A percentile compares a stretch with the other conserved stretches of the same genome.
Evolutionary conservation across 1,139 yeast genomes (phyloP).

Genomic region (Geotrichum australiense): DNA sequence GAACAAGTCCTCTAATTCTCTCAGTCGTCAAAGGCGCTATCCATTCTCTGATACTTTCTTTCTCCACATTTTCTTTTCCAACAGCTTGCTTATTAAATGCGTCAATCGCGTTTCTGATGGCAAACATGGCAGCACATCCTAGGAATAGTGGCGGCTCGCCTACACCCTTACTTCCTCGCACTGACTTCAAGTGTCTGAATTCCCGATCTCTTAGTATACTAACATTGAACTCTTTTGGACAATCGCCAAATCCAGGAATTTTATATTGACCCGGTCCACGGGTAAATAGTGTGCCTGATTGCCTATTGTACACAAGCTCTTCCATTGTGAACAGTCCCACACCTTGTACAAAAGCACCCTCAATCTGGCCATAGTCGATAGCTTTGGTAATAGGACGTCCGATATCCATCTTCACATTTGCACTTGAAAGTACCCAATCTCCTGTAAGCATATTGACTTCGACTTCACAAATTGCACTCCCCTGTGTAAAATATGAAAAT

Average conservation of each 20-base stretch:
- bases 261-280: slow-evolving; percentile 45
- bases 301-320: slow-evolving; percentile 40
- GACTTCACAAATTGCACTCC: slow-evolving; percentile 38
- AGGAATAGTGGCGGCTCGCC: slow-evolving; percentile 45
- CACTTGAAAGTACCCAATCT: slow-evolving; percentile 39
- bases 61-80: slow-evolving; percentile 29
- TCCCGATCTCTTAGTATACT: slow-evolving; percentile 37
- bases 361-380: slow-evolving; percentile 44
- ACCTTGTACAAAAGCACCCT: slow-evolving; percentile 44
- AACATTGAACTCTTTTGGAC: slow-evolving; percentile 40
- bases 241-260: slow-evolving; percentile 42
- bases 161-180: slow-evolving; percentile 40
- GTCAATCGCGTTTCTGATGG: slow-evolving; percentile 39
- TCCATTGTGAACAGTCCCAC: slow-evolving; percentile 44
- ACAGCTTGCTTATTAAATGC: slow-evolving; percentile 32
- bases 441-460: slow-evolving; percentile 43
- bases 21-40: slow-evolving; percentile 39
- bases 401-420: slow-evolving; percentile 43
- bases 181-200: slow-evolving; percentile 40
- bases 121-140: slow-evolving; percentile 39
- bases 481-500: slow-evolving; percentile 42
- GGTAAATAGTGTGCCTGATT: slow-evolving; percentile 38
- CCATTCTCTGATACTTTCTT: slow-evolving; percentile 4
- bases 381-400: slow-evolving; percentile 44
- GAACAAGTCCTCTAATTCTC: slow-evolving; percentile 36